Conservation (phyloP, 768 basidiomycete species). For the Paxillus involutus region DNA sequence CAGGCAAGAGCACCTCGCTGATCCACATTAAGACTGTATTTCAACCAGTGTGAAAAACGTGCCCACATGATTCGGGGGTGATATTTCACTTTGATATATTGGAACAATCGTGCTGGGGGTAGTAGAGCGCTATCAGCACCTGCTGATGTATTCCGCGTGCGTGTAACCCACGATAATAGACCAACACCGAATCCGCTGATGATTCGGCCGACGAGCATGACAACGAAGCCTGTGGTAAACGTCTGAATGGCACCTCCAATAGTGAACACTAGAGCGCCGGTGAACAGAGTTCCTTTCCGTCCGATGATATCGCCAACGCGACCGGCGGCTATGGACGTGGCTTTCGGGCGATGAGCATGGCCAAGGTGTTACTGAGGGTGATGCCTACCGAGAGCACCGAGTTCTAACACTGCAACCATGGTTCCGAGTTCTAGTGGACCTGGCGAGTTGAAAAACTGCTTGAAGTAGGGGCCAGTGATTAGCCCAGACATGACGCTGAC, state of each 20-base stretch:
- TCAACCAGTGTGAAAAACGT: background rate
- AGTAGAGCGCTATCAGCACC: constrained; percentile 6
- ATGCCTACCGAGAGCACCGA: constrained; percentile 82
- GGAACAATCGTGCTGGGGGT: constrained; percentile 81
- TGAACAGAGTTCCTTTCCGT: constrained; percentile 78
- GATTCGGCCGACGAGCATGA: constrained; percentile 83
- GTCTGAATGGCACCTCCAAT: constrained; percentile 87
- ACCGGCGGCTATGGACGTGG: constrained; percentile 88
- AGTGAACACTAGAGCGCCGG: constrained; percentile 82
- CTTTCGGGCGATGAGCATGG: constrained; percentile 36
- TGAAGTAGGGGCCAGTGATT: constrained; percentile 85
- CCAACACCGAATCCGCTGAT: constrained; percentile 90
- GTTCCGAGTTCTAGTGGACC: constrained; percentile 77
- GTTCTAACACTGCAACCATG: constrained; percentile 93
- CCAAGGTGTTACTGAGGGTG: background rate
- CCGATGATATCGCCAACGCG: constrained; percentile 86
- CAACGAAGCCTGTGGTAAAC: constrained; percentile 71
- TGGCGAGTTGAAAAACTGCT: constrained; percentile 79
- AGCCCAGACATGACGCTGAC: constrained; percentile 86
- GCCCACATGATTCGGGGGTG: constrained; percentile 83
- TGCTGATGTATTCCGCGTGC: background rate
- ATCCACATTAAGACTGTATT: constrained; percentile 1
- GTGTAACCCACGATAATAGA: constrained; percentile 67
- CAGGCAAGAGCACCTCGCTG: constrained; percentile 90
- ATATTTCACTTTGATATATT: constrained; percentile 95